Conservation (phyloP, 2,329 filamentous ascomycete species). For the Xylaria sp. region DNA sequence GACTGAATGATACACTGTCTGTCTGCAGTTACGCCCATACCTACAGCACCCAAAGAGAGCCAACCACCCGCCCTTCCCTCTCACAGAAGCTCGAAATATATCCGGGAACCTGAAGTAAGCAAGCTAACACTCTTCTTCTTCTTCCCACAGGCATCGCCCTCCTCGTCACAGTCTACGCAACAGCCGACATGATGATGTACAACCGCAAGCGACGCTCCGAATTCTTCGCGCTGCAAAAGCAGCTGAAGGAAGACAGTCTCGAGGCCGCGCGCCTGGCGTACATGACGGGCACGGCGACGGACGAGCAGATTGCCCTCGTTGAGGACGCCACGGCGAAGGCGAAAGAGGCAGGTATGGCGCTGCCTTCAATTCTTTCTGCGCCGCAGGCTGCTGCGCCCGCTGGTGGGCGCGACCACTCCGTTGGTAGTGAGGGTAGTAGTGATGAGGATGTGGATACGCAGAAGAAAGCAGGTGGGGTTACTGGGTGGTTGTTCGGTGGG, state of each 20-base stretch:
- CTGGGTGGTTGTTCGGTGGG: conserved; percentile 54
- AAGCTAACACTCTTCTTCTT: not conserved
- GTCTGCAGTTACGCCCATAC: no score
- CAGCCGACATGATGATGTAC: conserved; percentile 70
- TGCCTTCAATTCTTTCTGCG: conserved; percentile 63
- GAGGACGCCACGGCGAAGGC: conserved; percentile 66
- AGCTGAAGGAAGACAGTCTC: conserved; percentile 65
- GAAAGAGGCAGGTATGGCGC: conserved; percentile 56
- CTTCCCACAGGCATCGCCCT: conserved; percentile 60
- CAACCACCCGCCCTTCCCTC: no score
- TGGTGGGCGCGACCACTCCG: conserved; percentile 44
- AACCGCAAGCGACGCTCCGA: conserved; percentile 70
- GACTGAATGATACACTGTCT: no score
- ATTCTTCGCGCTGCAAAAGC: conserved; percentile 66
- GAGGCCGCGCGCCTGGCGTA: conserved; percentile 69
- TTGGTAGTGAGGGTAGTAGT: conserved; percentile 23
- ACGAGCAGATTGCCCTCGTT: conserved; percentile 66
- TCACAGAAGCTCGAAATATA: not conserved
- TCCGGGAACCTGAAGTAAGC: not conserved
- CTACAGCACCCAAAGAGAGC: not conserved
- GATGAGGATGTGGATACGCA: conserved; percentile 38
- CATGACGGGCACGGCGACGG: conserved; percentile 67
- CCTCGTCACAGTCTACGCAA: conserved; percentile 68
- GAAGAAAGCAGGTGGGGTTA: conserved; percentile 44
- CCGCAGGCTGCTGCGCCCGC: conserved; percentile 48